Base-by-base conservation (phyloP, 1,139 yeast species). In the Diutina siamensis region DNA sequence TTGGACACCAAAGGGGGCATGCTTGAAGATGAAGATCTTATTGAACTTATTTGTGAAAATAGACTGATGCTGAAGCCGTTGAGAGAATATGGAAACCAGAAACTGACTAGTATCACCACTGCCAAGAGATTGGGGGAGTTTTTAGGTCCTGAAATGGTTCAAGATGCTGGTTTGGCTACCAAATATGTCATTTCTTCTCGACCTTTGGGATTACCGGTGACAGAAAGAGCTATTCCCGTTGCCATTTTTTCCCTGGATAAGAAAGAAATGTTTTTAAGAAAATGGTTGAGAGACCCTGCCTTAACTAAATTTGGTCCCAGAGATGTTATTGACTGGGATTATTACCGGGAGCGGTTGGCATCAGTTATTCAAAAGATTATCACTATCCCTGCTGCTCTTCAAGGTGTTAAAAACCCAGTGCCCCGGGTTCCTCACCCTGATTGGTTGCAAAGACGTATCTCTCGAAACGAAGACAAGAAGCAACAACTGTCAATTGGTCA, bases 361-460 rank as follows among this genome's bases (percentile, higher is more conserved):
- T 87, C 96, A 2, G 95, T 89, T 12, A 80, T 94, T 38, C 97
- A 89, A 61, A 94, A 94, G 62, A 87, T 94, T 55, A 87, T 94
- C 52, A 84, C 97, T 0, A 92, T 94, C 54, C 99, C 99, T 2
- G 99, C 99, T 8, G 98, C 97, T 7, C 68, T 89, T 49, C 98
- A 94, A 65, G 78, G 79, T 47, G 78, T 92, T 13, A 65, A 71
- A n/a, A 94, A 94, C 56, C 99, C 99, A 0, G 97, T 94, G 44
- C 97, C 97, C 2, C 71, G 97, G 53, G 89, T 94, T 10, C 77
- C 78, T 7, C 97, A 92, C 57, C 99, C 99, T 0, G 95, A 84
- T 34, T 94, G 99, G 99, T 71, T 94, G 46, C 75, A 73, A 51
- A 80, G 73, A 55, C 74, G 74, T 50, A 78, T 92, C 47, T 69